Base-by-base conservation (phyloP, 148 eudicot genomes). In the Rhododendron mucronatum region DNA sequence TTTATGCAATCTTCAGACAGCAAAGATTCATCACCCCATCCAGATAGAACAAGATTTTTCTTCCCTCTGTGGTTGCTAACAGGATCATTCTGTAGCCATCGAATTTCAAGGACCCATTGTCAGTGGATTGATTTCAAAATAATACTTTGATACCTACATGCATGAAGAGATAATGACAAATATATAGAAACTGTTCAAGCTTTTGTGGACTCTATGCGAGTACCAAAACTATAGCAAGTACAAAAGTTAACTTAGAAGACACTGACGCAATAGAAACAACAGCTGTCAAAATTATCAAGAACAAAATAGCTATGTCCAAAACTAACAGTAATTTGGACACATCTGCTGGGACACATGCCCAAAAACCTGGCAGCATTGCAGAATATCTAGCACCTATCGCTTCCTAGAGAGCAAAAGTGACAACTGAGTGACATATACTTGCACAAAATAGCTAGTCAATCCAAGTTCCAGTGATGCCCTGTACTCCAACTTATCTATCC, bases 11-110 rank as follows among this genome's bases (percentile, higher is more conserved):
- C 99, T 50, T 95, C 95, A 75, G 95, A 86, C 45, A 95, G 94
- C 78, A 95, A 67, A 83, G 98, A 78, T 83, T 97, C 98, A 84
- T 94, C 99, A 30, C 98, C 99, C 97, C 93, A 88, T 30, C 92
- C 94, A 87, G 99, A 92, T 89, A 95, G 88, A 53, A 95, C 92
- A 59, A 97, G 95, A 89, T 94, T 97, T 86, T 94, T 96, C 91
- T 89, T 94, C 65, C 99, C 99, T 82, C 98, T 91, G 83, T 90
- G 97, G 84, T 95, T 91, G 87, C 89, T 91, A 89, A 97, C 90
- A 85, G 95, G 89, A 81, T 92, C 95, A 86, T 91, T 86, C 91
- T 92, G 88, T 83, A 82, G 79, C 86, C 92, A 91, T 89, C 9
- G 82, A 69, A 88, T 65, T 20, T 20, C 75, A 84, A 67, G 59